These are phyloP conservation scores for Thecaphora thlaspeos DNA, from an alignment of 1,284 basidiomycete genomes.

Conservation along the genomic window DNA sequence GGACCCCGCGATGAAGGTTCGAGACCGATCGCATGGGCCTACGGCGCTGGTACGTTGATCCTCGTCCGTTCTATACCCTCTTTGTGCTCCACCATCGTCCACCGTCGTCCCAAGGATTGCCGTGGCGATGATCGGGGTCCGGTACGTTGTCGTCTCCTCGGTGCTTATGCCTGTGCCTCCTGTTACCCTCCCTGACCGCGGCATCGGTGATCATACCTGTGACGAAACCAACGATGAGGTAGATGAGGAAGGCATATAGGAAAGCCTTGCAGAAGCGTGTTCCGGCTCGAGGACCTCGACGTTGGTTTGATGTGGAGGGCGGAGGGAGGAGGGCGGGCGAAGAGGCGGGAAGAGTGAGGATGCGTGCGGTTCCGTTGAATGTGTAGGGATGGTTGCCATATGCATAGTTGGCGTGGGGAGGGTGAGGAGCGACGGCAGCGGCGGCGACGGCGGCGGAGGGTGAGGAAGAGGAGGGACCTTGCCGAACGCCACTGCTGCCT, in stretches of 20 bases:
- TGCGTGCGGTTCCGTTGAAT: conserved; percentile 18
- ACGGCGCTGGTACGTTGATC: background rate
- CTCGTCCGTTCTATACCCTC: background rate
- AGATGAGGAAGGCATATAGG: conserved; percentile 24
- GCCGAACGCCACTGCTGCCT: background rate
- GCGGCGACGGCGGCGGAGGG: conserved; percentile 1
- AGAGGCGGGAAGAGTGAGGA: conserved; percentile 26
- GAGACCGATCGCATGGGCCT: too few relatives aligned
- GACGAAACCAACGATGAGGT: conserved; percentile 25
- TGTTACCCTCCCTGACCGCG: background rate
- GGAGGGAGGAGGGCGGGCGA: conserved; percentile 13
- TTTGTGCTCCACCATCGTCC: background rate
- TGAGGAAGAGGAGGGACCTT: conserved; percentile 5
- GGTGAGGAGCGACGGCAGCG: background rate
- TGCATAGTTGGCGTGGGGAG: conserved; percentile 1
- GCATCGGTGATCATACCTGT: conserved; percentile 10
- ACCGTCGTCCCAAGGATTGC: background rate
- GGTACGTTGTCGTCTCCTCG: background rate
- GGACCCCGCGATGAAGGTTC: too few relatives aligned
- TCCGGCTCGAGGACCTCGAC: conserved; percentile 9
- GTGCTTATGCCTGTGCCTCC: background rate
- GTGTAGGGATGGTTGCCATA: conserved; percentile 31
- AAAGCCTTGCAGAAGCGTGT: conserved; percentile 25
- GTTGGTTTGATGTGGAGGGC: conserved; percentile 6
- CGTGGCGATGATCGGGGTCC: background rate